These are phyloP conservation scores for Penicillium desertorum DNA, from an alignment of 495 filamentous ascomycete species.

Conservation along the genomic window DNA sequence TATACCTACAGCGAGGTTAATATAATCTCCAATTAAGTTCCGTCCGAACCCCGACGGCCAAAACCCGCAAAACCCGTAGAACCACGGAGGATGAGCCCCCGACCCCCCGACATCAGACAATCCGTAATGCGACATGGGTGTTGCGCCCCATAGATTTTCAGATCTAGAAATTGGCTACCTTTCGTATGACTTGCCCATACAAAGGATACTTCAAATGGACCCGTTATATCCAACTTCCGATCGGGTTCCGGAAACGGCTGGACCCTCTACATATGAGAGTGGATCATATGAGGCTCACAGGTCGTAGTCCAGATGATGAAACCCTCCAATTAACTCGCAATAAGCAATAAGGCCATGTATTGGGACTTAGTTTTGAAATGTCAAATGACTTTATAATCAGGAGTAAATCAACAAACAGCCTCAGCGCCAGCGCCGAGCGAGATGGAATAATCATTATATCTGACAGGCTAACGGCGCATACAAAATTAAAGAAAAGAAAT, in stretches of 20 bases:
- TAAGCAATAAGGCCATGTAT: too few relatives aligned
- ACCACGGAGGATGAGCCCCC: not conserved
- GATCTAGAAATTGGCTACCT: too few relatives aligned
- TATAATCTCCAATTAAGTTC: not conserved
- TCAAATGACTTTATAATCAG: slow-evolving; percentile 3
- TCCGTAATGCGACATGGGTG: too few relatives aligned
- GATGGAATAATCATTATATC: not conserved
- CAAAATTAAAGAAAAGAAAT: too few relatives aligned
- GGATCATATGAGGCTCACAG: too few relatives aligned
- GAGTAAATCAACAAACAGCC: not conserved
- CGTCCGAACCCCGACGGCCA: not conserved
- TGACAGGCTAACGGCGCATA: slow-evolving; percentile 6
- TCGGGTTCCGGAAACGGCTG: too few relatives aligned
- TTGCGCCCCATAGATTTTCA: too few relatives aligned
- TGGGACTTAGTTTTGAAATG: not conserved
- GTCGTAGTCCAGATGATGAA: not conserved
- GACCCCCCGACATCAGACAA: not conserved
- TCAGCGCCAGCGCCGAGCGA: not conserved
- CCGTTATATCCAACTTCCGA: too few relatives aligned
- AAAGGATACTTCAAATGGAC: too few relatives aligned
- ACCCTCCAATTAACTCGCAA: too few relatives aligned
- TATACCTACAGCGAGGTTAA: not conserved
- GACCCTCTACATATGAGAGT: too few relatives aligned
- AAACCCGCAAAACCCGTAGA: slow-evolving; percentile 3
- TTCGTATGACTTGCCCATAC: too few relatives aligned